Evolutionary conservation across 345 rosid genomes (phyloP).

Genomic region (Carallia brachiata): DNA sequence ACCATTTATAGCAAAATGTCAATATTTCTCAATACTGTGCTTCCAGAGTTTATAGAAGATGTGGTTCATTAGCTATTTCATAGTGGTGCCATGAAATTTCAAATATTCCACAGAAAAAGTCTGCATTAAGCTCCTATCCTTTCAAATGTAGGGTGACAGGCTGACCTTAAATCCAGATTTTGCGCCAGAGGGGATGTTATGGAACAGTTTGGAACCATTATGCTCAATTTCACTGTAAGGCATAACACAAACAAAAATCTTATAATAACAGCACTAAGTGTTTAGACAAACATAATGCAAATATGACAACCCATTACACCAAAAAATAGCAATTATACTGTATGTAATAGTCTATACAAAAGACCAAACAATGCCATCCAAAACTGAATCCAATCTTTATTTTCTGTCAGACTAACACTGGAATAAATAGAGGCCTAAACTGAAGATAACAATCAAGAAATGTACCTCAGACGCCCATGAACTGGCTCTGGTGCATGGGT

Average conservation of each 20-base stretch:
- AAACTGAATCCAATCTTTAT: too few species aligned
- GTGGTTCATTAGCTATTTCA: background rate
- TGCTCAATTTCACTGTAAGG: constrained; percentile 81
- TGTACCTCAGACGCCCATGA: constrained; percentile 93
- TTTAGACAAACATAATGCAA: constrained; percentile 4
- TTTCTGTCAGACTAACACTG: too few species aligned
- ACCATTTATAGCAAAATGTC: background rate
- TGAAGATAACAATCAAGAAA: constrained; percentile 3
- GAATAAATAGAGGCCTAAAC: background rate
- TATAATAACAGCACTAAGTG: background rate
- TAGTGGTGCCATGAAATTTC: background rate
- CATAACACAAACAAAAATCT: constrained; percentile 8
- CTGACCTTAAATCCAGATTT: constrained; percentile 84
- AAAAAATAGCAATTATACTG: background rate
- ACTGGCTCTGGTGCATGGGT: constrained; percentile 90
- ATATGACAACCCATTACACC: background rate
- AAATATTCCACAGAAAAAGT: background rate
- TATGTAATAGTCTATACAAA: background rate
- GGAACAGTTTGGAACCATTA: constrained; percentile 63
- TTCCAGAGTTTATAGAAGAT: background rate
- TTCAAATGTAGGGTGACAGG: background rate
- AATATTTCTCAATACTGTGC: background rate
- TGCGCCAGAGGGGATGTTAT: constrained; percentile 72
- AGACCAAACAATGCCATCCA: too few species aligned
- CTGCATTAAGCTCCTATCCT: background rate